A percentile compares a stretch with the other conserved stretches of the same genome.
These are phyloP conservation scores for Aspergillus indologenus DNA, from an alignment of 495 filamentous ascomycete species.

Conservation along the genomic window DNA sequence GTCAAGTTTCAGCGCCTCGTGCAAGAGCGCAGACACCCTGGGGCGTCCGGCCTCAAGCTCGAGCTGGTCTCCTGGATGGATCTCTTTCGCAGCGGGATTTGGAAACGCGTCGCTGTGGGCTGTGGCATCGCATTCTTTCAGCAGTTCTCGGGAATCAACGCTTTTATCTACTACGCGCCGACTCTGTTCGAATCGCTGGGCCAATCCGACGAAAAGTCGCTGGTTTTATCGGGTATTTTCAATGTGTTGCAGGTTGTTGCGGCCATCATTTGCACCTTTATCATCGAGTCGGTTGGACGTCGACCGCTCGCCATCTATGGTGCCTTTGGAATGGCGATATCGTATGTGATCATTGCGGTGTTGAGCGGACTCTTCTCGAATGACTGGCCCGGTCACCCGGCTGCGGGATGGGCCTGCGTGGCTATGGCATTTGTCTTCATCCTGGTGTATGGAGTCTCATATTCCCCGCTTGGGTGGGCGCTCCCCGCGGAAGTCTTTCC, in stretches of 20 bases:
- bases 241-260: neutral
- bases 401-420: slow-evolving; percentile 68
- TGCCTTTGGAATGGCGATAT: slow-evolving; percentile 53
- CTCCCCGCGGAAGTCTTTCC: slow-evolving; percentile 67
- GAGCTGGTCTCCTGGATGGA: too few relatives aligned
- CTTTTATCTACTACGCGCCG: too few relatives aligned
- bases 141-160: too few relatives aligned
- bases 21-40: too few relatives aligned
- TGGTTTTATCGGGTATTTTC: neutral
- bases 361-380: slow-evolving; percentile 59
- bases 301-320: slow-evolving; percentile 14
- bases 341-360: slow-evolving; percentile 66
- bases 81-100: too few relatives aligned
- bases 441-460: slow-evolving; percentile 67
- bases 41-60: too few relatives aligned
- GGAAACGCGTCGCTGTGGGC: too few relatives aligned
- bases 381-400: slow-evolving; percentile 53
- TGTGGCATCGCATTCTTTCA: too few relatives aligned
- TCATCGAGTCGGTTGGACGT: slow-evolving; percentile 8
- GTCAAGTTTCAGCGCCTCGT: neutral
- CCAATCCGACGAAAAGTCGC: neutral
- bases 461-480: slow-evolving; percentile 62
- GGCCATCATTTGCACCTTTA: neutral
- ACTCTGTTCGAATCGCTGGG: neutral
- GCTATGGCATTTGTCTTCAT: slow-evolving; percentile 68